These are phyloP conservation scores for Pseudogymnoascus sp. DNA, from an alignment of 2,329 filamentous ascomycete species.

Conservation along the genomic window DNA sequence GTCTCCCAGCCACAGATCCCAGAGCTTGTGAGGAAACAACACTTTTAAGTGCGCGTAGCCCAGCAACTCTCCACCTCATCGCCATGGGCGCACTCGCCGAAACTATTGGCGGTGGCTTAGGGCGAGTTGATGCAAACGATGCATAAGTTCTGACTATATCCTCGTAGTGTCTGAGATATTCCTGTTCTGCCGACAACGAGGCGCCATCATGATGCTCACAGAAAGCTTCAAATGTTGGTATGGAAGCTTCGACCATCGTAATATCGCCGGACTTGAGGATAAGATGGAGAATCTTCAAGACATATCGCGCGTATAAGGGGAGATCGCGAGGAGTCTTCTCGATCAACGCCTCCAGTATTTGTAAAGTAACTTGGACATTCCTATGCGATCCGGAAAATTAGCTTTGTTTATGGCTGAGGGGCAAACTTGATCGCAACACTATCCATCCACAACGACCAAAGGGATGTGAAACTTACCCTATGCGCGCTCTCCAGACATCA, in stretches of 20 bases:
- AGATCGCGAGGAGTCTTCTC: constrained; percentile 89
- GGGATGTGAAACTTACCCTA: constrained; percentile 57
- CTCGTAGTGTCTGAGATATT: constrained; percentile 74
- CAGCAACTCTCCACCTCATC: constrained; percentile 68
- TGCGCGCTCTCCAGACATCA: constrained; percentile 81
- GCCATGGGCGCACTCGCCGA: constrained; percentile 61
- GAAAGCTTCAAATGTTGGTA: constrained; percentile 78
- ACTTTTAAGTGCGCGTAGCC: constrained; percentile 70
- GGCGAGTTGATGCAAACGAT: constrained; percentile 61
- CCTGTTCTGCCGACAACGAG: constrained; percentile 74
- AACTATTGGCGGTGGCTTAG: constrained; percentile 39
- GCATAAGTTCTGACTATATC: constrained; percentile 74
- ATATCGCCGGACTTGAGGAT: constrained; percentile 82
- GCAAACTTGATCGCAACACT: constrained; percentile 16
- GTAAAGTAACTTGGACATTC: constrained; percentile 89
- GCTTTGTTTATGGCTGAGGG: background rate
- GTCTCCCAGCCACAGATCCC: constrained; percentile 63
- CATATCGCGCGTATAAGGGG: constrained; percentile 74
- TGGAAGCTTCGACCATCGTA: constrained; percentile 83
- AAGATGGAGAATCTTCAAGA: constrained; percentile 74
- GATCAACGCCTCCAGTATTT: constrained; percentile 84
- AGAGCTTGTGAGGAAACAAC: constrained; percentile 74
- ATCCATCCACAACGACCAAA: background rate
- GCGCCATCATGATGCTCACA: constrained; percentile 83
- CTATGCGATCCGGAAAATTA: constrained; percentile 34